Percentiles rank a stretch among this genome's conserved stretches.
These are phyloP conservation scores for Coniosporium apollinis DNA, from an alignment of 495 filamentous ascomycete genomes.

Conservation along the genomic window DNA sequence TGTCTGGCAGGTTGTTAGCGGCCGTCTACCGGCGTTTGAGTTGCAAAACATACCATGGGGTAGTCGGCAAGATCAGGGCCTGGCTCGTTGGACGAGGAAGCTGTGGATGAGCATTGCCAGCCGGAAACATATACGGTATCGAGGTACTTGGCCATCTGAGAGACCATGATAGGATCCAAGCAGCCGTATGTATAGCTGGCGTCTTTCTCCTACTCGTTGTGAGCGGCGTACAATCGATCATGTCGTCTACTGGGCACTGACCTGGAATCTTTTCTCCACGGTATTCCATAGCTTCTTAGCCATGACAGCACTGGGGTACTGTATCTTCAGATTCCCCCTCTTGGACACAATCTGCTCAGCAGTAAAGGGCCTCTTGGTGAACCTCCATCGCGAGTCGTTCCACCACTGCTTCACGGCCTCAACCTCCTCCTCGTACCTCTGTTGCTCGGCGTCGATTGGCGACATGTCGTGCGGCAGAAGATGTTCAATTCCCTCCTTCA, in stretches of 20 bases:
- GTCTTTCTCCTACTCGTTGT: conserved; percentile 54
- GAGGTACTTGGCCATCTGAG: conserved; percentile 97
- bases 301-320: conserved; percentile 76
- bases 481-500: no score
- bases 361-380: conserved; percentile 84
- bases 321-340: conserved; percentile 76
- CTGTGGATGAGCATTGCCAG: conserved; percentile 96
- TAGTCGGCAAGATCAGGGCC: conserved; percentile 97
- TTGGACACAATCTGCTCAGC: conserved; percentile 95
- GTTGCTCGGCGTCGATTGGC: conserved; percentile 55
- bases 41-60: conserved; percentile 53
- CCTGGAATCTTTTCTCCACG: conserved; percentile 70
- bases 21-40: not conserved
- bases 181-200: conserved; percentile 93
- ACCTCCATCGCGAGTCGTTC: conserved; percentile 77
- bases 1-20: conserved; percentile 37
- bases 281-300: conserved; percentile 91
- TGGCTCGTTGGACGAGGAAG: conserved; percentile 84
- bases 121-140: conserved; percentile 98
- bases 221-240: not conserved
- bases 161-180: conserved; percentile 93
- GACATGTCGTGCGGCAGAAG: not conserved
- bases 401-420: conserved; percentile 86
- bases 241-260: conserved; percentile 20
- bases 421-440: conserved; percentile 64